Evolutionary conservation across 1,284 basidiomycete genomes (phyloP).

Genomic region (Marasmius tenuissimus): DNA sequence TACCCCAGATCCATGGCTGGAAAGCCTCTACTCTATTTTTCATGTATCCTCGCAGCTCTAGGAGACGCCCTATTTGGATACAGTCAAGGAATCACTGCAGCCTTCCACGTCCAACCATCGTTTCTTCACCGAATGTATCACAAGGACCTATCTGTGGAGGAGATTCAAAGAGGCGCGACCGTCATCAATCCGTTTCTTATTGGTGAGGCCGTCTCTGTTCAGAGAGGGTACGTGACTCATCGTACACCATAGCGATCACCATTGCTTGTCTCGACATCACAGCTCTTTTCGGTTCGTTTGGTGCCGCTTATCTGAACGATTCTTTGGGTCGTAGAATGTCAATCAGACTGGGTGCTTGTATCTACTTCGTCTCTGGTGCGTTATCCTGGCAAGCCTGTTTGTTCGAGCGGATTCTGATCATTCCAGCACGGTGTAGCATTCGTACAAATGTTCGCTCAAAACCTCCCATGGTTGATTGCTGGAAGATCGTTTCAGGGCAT

Average conservation of each 20-base stretch:
- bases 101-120: slow-evolving; percentile 51
- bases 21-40: slow-evolving; percentile 46
- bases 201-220: slow-evolving; percentile 29
- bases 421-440: slow-evolving; percentile 28
- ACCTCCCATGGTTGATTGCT: slow-evolving; percentile 41
- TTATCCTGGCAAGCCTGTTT: background rate
- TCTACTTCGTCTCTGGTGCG: slow-evolving; percentile 41
- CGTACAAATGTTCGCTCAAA: slow-evolving; percentile 42
- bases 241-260: slow-evolving; percentile 40
- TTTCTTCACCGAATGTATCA: slow-evolving; percentile 52
- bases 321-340: slow-evolving; percentile 48
- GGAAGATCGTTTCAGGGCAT: slow-evolving; percentile 49
- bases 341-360: slow-evolving; percentile 45
- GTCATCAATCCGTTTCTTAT: slow-evolving; percentile 47
- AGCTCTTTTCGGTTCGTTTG: slow-evolving; percentile 45
- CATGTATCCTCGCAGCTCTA: slow-evolving; percentile 50
- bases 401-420: too few species aligned
- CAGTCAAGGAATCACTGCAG: slow-evolving; percentile 51
- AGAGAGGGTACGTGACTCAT: slow-evolving; percentile 4
- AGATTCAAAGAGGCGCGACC: slow-evolving; percentile 41
- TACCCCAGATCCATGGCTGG: slow-evolving; percentile 56
- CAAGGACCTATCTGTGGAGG: slow-evolving; percentile 36
- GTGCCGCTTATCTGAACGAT: slow-evolving; percentile 50
- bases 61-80: slow-evolving; percentile 60
- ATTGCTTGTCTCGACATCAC: slow-evolving; percentile 54